phyloP scores from a whole-genome alignment of 73 alveolate genomes.

The Blepharisma stoltei region DNA sequence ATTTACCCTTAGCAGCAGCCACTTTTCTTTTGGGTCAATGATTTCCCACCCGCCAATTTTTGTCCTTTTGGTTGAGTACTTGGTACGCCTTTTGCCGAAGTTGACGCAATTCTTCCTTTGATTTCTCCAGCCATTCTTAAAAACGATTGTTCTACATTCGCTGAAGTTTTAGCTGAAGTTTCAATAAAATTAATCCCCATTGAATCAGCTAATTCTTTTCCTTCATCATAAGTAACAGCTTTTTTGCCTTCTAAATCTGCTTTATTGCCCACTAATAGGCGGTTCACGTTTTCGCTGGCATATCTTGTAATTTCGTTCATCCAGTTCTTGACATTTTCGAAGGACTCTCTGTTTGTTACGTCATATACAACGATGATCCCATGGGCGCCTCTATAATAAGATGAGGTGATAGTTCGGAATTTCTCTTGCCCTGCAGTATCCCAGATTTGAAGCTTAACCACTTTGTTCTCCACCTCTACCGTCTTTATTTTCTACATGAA shows the following conservation, averaged over 20 bases:
- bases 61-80: neutral
- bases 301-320: slow-evolving; percentile 34
- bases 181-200: slow-evolving; percentile 74
- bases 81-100: too few species aligned
- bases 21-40: neutral
- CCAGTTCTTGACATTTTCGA: slow-evolving; percentile 54
- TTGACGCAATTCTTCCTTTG: slow-evolving; percentile 32
- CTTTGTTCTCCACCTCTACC: slow-evolving; percentile 50
- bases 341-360: slow-evolving; percentile 52
- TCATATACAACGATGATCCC: slow-evolving; percentile 50
- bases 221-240: slow-evolving; percentile 57
- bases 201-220: slow-evolving; percentile 57
- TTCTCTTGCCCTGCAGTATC: slow-evolving; percentile 55
- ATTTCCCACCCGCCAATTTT: neutral
- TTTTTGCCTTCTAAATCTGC: slow-evolving; percentile 49
- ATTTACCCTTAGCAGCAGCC: neutral
- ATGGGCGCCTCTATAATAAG: slow-evolving; percentile 64
- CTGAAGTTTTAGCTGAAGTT: slow-evolving; percentile 78
- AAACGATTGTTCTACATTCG: slow-evolving; percentile 67
- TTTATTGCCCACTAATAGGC: slow-evolving; percentile 51
- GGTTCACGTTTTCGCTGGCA: slow-evolving; percentile 35
- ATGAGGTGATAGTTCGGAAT: slow-evolving; percentile 46
- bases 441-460: slow-evolving; percentile 51
- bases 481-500: slow-evolving; percentile 39
- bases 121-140: slow-evolving; percentile 34